These are phyloP conservation scores for Panus rudis DNA, from an alignment of 768 basidiomycete species.

Conservation along the genomic window DNA sequence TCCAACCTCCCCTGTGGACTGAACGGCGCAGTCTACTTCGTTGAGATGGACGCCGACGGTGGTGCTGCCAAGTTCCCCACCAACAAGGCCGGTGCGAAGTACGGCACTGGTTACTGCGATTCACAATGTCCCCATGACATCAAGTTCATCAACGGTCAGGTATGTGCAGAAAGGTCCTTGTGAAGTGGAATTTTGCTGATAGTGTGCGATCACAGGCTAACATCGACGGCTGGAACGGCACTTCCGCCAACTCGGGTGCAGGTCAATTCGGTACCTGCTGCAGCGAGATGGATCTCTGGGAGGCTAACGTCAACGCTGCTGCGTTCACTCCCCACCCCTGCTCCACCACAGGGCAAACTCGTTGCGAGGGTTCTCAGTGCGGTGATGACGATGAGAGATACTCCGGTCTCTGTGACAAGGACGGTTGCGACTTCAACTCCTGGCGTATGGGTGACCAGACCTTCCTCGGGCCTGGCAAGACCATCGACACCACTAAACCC, in stretches of 20 bases:
- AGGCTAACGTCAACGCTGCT: conserved; percentile 42
- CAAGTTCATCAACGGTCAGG: conserved; percentile 47
- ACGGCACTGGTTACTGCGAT: conserved; percentile 56
- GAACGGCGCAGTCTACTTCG: conserved; percentile 53
- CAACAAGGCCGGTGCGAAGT: conserved; percentile 52
- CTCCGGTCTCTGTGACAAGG: conserved; percentile 43
- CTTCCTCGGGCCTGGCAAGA: conserved; percentile 43
- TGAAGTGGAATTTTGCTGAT: not conserved
- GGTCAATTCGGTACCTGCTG: conserved; percentile 45
- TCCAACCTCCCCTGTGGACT: conserved; percentile 48
- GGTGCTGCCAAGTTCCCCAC: conserved; percentile 35
- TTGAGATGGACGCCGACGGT: conserved; percentile 49
- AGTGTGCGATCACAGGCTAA: not conserved
- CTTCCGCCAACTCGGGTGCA: conserved; percentile 37
- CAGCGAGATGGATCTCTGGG: conserved; percentile 54
- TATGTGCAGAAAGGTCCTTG: conserved; percentile 15
- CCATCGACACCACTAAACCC: conserved; percentile 42
- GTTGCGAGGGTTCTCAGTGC: conserved; percentile 38
- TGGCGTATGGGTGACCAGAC: conserved; percentile 43
- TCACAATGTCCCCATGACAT: conserved; percentile 47
- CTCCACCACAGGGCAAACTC: conserved; percentile 30
- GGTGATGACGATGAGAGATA: conserved; percentile 27
- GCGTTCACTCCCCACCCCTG: conserved; percentile 50
- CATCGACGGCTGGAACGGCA: conserved; percentile 13
- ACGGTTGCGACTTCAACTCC: conserved; percentile 59